These are phyloP conservation scores for Dacryopinax spathularia DNA, from an alignment of 768 basidiomycete species.

Conservation along the genomic window DNA sequence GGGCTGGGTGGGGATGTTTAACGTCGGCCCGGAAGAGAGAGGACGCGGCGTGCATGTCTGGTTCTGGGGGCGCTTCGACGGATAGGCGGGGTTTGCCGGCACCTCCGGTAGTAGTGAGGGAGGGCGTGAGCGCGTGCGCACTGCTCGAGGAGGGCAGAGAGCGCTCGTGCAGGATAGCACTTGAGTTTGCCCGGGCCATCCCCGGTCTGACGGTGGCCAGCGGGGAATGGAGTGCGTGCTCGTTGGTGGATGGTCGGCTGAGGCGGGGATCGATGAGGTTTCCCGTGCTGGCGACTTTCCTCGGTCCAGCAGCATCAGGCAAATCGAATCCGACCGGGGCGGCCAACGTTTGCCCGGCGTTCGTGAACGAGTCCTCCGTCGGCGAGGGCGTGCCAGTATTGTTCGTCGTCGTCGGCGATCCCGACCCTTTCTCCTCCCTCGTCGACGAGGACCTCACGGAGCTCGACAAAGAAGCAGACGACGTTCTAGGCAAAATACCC, in stretches of 20 bases:
- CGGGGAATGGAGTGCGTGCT: background rate
- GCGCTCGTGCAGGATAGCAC: background rate
- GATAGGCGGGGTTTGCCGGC: background rate
- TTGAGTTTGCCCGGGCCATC: background rate
- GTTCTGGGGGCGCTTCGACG: background rate
- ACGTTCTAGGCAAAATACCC: background rate
- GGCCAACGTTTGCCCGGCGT: too few species aligned
- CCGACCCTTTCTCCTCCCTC: too few species aligned
- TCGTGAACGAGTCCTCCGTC: background rate
- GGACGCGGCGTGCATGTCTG: background rate
- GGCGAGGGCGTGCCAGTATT: background rate
- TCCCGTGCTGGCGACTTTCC: background rate
- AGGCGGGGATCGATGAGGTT: background rate
- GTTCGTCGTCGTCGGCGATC: background rate
- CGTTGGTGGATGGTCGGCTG: background rate
- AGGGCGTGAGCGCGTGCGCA: too few species aligned
- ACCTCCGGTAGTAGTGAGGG: background rate
- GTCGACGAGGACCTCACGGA: background rate
- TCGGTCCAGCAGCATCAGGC: background rate
- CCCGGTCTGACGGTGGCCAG: background rate
- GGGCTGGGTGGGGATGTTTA: background rate
- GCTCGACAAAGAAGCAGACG: background rate
- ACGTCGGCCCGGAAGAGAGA: background rate
- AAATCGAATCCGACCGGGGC: too few species aligned
- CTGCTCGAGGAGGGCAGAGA: background rate